Percentiles rank a stretch among this genome's conserved stretches.
phyloP scores from a whole-genome alignment of 73 alveolate species.

The Urostyla sp. region DNA sequence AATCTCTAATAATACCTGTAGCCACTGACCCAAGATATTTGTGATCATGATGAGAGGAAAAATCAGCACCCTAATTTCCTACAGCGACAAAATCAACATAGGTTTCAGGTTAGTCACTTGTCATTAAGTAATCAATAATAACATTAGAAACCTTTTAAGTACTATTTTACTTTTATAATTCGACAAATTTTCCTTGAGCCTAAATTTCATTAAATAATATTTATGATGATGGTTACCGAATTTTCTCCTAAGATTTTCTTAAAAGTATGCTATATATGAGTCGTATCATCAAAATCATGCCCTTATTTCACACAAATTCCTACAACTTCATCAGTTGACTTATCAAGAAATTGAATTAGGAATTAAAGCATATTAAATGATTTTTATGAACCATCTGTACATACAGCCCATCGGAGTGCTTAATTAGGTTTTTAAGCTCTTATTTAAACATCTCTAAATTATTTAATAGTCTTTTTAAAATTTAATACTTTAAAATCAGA shows the following conservation, averaged over 20 bases:
- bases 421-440: conserved; percentile 36
- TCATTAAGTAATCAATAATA: conserved; percentile 44
- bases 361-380: conserved; percentile 56
- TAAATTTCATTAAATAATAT: conserved; percentile 9
- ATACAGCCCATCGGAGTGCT: conserved; percentile 58
- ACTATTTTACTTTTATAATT: conserved; percentile 6
- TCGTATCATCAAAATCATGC: no score
- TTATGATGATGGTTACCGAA: no score
- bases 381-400: conserved; percentile 73
- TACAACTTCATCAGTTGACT: conserved; percentile 33
- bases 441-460: no score
- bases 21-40: conserved; percentile 71
- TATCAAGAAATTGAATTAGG: conserved; percentile 20
- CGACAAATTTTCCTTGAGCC: conserved; percentile 15
- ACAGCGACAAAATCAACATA: conserved; percentile 68
- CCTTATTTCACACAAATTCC: conserved; percentile 39
- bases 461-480: no score
- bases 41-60: conserved; percentile 58
- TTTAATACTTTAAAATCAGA: conserved; percentile 42
- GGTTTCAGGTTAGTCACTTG: conserved; percentile 12
- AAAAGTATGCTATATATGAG: no score
- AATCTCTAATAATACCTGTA: conserved; percentile 53
- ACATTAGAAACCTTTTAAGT: conserved; percentile 18
- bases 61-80: conserved; percentile 72
- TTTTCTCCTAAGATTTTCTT: no score